Evolutionary conservation across 495 filamentous ascomycete genomes (phyloP).

Genomic region (Trypethelium eluteriae): DNA sequence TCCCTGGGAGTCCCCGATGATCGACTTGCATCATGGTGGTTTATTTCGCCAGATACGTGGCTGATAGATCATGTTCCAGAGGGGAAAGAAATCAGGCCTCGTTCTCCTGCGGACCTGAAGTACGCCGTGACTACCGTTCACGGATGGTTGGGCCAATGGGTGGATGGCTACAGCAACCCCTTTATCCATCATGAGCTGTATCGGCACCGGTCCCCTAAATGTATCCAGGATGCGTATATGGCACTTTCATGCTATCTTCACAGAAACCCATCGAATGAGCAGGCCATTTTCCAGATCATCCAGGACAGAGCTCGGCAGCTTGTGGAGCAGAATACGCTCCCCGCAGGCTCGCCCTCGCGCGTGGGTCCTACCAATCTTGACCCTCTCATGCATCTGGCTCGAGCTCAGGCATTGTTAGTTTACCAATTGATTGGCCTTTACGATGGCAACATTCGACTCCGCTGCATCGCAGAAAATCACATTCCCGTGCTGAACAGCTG

Average conservation of each 20-base stretch:
- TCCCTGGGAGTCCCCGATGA: neutral
- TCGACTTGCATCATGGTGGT: constrained; percentile 18
- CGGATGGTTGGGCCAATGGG: constrained; percentile 19
- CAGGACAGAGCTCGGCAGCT: constrained; percentile 20
- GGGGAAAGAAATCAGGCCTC: constrained; percentile 11
- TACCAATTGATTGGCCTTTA: constrained; percentile 24
- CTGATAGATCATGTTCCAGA: constrained; percentile 14
- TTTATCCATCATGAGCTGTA: constrained; percentile 24
- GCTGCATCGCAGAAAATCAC: constrained; percentile 19
- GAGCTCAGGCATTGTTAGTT: constrained; percentile 22
- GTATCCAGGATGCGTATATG: constrained; percentile 24
- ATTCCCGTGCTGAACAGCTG: constrained; percentile 19
- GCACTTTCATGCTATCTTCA: constrained; percentile 21
- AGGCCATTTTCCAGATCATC: constrained; percentile 22
- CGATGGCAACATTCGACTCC: constrained; percentile 22
- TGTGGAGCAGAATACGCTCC: constrained; percentile 17
- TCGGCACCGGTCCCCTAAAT: constrained; percentile 16
- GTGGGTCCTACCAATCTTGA: constrained; percentile 6
- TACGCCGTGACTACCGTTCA: neutral
- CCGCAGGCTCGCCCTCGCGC: constrained; percentile 13
- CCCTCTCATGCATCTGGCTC: constrained; percentile 21
- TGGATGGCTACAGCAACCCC: constrained; percentile 19
- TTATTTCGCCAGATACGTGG: constrained; percentile 22
- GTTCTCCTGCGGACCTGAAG: constrained; percentile 19
- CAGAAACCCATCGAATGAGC: constrained; percentile 20